Base-by-base conservation (phyloP, 345 rosid genomes). In the Acer yangbiense region DNA sequence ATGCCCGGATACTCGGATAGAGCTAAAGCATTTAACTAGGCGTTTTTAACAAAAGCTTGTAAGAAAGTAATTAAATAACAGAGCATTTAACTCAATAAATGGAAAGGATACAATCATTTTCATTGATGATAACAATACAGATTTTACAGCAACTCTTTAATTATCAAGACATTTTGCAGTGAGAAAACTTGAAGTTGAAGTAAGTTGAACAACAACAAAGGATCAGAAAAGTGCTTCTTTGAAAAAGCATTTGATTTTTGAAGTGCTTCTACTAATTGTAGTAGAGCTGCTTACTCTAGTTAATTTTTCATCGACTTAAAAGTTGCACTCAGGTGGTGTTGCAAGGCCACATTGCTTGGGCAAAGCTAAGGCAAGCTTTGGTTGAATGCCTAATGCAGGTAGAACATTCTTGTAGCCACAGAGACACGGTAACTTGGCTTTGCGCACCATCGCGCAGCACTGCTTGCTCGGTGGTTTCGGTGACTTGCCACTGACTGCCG, bases 351-450 rank as follows among this genome's bases (percentile, higher is more conserved):
- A 90, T 66, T 84, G 86, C 50, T 74, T 35, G 14, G 86, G 87
- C 80, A 90, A 83, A 12, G 89, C 89, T 20, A 78, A 72, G 27
- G 91, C 90, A 11, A 73, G 68, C 7, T 76, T 66, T 0, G 93
- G 90, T 7, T 87, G 63, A 65, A 89, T 84, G 39, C 92, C 83
- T 0, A 88, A 11, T 0, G 79, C 55, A 0, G 90, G 93, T 20
- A 90, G 89, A 58, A 74, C 77, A 14, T 29, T 77, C 85, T 82
- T 86, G 80, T 50, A 85, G 65, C 76, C 60, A 78, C 94, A 90
- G 18, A 92, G 85, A 70, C 93, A 92, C 4, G 54, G 68, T 57
- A 88, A 72, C 78, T 87, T 65, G 63, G 86, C 87, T 1, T 70
- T 72, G 48, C 72, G 70, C 9, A 90, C 76, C 61, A 82, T 78